Evolutionary conservation across 108 stramenopile species (phyloP).

Genomic region (Fragilariopsis cylindrus): DNA sequence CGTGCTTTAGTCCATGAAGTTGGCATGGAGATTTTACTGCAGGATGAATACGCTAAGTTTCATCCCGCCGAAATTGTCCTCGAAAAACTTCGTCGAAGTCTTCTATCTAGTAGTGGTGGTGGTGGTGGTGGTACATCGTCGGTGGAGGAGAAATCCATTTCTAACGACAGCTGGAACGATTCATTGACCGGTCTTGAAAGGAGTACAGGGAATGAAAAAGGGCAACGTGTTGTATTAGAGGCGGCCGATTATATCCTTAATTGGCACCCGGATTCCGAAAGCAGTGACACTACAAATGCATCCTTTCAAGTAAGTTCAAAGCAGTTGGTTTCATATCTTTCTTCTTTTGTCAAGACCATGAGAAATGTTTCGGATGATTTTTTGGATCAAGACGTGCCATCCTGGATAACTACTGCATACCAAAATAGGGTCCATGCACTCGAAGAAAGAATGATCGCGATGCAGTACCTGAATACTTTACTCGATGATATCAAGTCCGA

Average conservation of each 20-base stretch:
- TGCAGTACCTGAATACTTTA: conserved; percentile 24
- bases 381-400: conserved; percentile 17
- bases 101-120: conserved; percentile 23
- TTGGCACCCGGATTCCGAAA: conserved; percentile 47
- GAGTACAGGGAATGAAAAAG: conserved; percentile 22
- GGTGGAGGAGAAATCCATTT: conserved; percentile 2
- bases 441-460: conserved; percentile 19
- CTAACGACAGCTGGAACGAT: conserved; percentile 21
- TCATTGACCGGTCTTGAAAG: conserved; percentile 13
- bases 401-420: conserved; percentile 13
- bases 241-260: conserved; percentile 47
- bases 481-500: neutral
- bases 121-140: neutral
- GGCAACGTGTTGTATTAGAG: conserved; percentile 31
- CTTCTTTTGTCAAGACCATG: conserved; percentile 35
- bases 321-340: conserved; percentile 34
- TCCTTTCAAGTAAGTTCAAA: conserved; percentile 32
- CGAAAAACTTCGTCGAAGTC: conserved; percentile 41
- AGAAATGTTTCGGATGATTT: conserved; percentile 23
- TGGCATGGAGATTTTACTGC: conserved; percentile 23
- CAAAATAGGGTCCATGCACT: conserved; percentile 10
- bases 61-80: conserved; percentile 57
- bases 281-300: neutral
- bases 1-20: conserved; percentile 30
- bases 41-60: conserved; percentile 47